Base-by-base conservation (phyloP, 2,329 filamentous ascomycete genomes). In the Fragosphaeria purpurea region DNA sequence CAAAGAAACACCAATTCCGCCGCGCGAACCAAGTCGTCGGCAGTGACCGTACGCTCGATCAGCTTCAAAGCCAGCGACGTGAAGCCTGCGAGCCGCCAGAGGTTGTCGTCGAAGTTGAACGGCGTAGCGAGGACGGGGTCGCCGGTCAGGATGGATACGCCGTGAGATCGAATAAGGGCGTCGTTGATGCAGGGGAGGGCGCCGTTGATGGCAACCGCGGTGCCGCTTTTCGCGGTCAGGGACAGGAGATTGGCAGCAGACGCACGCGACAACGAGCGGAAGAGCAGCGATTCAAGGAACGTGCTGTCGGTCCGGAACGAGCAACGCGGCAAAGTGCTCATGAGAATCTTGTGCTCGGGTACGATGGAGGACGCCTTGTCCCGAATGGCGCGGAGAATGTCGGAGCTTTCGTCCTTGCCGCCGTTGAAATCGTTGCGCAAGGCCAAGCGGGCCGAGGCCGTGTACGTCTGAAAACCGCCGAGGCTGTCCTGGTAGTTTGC, bases 401-500 rank as follows among this genome's bases (percentile, higher is more conserved):
- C 91, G 1, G 93, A 97, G 46, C 79, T 82, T 54, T 95, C 88
- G 57, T 95, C 88, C 62, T 89, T 94, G 10, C 89, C 90, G 1
- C 88, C 85, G 65, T 95, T 87, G 39, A 95, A 75, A 62, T 98
- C 93, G 60, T 97, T 97, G 44, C 91, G 85, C 48, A 96, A 76
- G 53, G 94, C 93, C 40, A 98, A 71, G 49, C 87, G 83, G 7
- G 93, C 91, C 1, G 93, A 97, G 6, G 93, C 91, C 60, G 86
- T 82, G 63, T 98, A 98, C 0, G 94, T 98, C 62, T 97, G 89
- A 61, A 98, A 95, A 2, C 89, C 91, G 5, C 94, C 93, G 11
- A 98, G 76, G 58, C 88, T 93, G 62, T 98, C 93, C 67, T 98
- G 93, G 59, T 95, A 95, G 63, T 98, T 98, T 12, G 93, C 93